A percentile compares a stretch with the other conserved stretches of the same genome.
phyloP scores from a whole-genome alignment of 257 asterid species.

The Forsythia viridissima region DNA sequence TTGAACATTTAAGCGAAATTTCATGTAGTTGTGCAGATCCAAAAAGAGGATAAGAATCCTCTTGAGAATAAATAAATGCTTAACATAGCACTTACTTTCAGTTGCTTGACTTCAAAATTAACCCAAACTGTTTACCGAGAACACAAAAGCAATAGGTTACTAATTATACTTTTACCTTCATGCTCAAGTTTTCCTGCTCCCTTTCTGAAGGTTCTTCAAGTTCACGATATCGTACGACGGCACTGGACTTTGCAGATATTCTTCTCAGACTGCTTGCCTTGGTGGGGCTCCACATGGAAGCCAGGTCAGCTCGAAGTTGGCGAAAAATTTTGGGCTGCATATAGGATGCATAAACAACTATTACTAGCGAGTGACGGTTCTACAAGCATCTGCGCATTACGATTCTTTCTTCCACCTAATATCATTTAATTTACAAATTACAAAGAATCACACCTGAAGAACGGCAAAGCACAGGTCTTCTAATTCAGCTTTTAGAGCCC shows the following conservation, averaged over 20 bases:
- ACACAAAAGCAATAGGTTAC: constrained; percentile 16
- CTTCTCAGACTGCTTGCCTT: constrained; percentile 61
- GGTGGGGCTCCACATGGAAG: constrained; percentile 81
- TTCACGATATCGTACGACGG: constrained; percentile 39
- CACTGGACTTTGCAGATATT: constrained; percentile 48
- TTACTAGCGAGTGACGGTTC: constrained; percentile 19
- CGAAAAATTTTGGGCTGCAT: constrained; percentile 81
- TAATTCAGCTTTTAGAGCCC: constrained; percentile 98
- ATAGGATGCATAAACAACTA: constrained; percentile 17
- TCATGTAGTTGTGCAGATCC: constrained; percentile 15
- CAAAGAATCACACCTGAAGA: constrained; percentile 61
- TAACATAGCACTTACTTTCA: neutral
- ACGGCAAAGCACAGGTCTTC: constrained; percentile 98
- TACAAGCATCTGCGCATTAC: neutral
- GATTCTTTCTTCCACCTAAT: constrained; percentile 14
- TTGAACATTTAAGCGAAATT: neutral
- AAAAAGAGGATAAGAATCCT: constrained; percentile 14
- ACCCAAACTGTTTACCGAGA: neutral
- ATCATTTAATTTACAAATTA: constrained; percentile 7
- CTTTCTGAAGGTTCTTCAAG: constrained; percentile 48
- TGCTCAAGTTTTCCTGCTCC: constrained; percentile 63
- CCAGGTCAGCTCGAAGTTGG: constrained; percentile 83
- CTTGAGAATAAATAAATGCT: neutral
- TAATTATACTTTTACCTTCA: constrained; percentile 55
- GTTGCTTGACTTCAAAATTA: constrained; percentile 5